phyloP scores from a whole-genome alignment of 306 rosid genomes.

The Inga leiocalycina region DNA sequence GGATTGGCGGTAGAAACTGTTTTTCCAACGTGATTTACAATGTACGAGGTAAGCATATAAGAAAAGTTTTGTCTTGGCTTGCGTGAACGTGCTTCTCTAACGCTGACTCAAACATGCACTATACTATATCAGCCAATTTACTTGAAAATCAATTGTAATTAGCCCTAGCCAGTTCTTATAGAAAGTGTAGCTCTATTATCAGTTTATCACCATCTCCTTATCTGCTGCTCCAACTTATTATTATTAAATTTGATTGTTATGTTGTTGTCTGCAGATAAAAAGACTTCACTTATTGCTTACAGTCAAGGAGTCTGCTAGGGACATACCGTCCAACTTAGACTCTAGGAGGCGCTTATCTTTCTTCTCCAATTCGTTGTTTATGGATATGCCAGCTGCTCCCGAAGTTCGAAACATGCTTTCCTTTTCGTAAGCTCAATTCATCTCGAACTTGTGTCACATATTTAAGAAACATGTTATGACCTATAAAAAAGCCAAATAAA shows the following conservation, averaged over 20 bases:
- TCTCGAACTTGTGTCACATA: constrained; percentile 14
- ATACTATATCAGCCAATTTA: constrained; percentile 4
- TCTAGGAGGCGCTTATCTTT: constrained; percentile 91
- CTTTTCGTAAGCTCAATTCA: constrained; percentile 75
- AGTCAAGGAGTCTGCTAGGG: constrained; percentile 97
- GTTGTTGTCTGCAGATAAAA: constrained; percentile 59
- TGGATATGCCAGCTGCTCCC: constrained; percentile 97
- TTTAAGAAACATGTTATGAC: constrained; percentile 20
- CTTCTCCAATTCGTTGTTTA: constrained; percentile 94
- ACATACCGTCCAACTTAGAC: constrained; percentile 94
- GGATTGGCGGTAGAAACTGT: no score
- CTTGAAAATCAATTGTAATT: constrained; percentile 9
- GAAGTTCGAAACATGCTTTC: constrained; percentile 95
- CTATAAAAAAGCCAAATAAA: neutral
- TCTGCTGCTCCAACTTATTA: constrained; percentile 22
- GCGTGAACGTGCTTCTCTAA: no score
- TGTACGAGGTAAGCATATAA: no score
- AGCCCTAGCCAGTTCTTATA: neutral
- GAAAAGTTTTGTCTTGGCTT: no score
- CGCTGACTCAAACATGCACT: neutral
- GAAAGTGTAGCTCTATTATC: neutral
- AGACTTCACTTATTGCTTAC: constrained; percentile 92
- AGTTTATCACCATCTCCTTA: constrained; percentile 9
- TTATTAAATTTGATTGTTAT: constrained; percentile 21
- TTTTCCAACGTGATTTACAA: no score